These are phyloP conservation scores for Dissophora globulifera DNA, from an alignment of 192 early-diverging fungal genomes.

Conservation along the genomic window DNA sequence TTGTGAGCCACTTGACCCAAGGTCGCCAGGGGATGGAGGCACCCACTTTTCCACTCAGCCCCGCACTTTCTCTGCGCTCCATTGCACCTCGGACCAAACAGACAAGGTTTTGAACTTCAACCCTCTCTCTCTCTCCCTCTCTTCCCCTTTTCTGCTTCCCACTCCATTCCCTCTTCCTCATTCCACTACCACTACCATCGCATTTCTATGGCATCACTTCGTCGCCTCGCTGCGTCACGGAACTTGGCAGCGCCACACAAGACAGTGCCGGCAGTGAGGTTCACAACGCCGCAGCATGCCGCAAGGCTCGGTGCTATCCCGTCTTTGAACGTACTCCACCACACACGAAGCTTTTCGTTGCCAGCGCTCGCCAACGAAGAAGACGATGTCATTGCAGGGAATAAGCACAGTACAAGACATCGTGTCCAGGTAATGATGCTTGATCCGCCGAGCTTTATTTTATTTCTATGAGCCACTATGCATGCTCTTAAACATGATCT, in stretches of 20 bases:
- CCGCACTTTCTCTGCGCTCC: too few species aligned
- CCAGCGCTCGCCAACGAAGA: slow-evolving; percentile 33
- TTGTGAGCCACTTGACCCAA: too few species aligned
- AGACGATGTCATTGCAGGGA: background rate
- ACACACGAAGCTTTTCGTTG: slow-evolving; percentile 18
- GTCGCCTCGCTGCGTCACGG: slow-evolving; percentile 14
- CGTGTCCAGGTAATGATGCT: slow-evolving; percentile 22
- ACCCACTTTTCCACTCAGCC: too few species aligned
- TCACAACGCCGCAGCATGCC: too few species aligned
- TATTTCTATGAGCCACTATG: background rate
- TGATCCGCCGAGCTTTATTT: background rate
- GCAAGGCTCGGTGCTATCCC: background rate
- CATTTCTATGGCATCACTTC: slow-evolving; percentile 7
- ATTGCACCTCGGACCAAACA: too few species aligned
- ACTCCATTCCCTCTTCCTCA: background rate
- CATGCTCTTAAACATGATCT: too few species aligned
- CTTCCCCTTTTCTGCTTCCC: background rate
- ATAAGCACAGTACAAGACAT: slow-evolving; percentile 4
- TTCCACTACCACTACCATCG: background rate
- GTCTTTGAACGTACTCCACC: background rate
- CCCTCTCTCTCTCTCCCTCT: too few species aligned
- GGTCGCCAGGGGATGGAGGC: too few species aligned
- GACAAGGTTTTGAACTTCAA: too few species aligned
- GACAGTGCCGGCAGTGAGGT: background rate
- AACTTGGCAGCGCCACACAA: slow-evolving; percentile 1